Conservation (phyloP, 352 stramenopile genomes). For the Globisporangium okanoganense region DNA sequence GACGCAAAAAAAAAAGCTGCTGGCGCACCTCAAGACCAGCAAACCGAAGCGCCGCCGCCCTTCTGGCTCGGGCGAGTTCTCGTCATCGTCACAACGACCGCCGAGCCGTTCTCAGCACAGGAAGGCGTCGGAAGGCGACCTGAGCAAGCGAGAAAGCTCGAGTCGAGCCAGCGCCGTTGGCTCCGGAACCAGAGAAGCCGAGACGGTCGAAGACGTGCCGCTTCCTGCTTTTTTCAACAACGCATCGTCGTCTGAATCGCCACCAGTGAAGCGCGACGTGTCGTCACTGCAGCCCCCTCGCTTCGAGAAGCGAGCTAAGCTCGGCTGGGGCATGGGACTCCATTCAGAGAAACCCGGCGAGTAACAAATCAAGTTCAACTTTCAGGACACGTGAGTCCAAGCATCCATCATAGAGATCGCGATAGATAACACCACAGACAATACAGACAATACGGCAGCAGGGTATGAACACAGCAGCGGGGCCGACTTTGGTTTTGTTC, state of each 20-base stretch:
- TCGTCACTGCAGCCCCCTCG: neutral
- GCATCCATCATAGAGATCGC: slow-evolving; percentile 3
- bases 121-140: slow-evolving; percentile 18
- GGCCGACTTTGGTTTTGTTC: too few relatives aligned
- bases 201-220: slow-evolving; percentile 46
- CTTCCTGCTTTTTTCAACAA: slow-evolving; percentile 39
- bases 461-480: too few relatives aligned
- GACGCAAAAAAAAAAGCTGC: slow-evolving; percentile 54
- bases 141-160: neutral
- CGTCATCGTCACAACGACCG: slow-evolving; percentile 11
- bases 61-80: slow-evolving; percentile 10
- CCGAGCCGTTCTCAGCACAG: slow-evolving; percentile 23
- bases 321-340: slow-evolving; percentile 82
- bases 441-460: too few relatives aligned
- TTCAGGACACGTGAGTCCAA: too few relatives aligned
- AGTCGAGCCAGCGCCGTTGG: neutral
- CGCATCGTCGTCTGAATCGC: slow-evolving; percentile 20
- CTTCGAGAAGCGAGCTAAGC: slow-evolving; percentile 49
- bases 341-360: slow-evolving; percentile 15
- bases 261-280: neutral
- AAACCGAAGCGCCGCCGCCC: slow-evolving; percentile 27
- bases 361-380: neutral
- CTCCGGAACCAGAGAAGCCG: slow-evolving; percentile 15
- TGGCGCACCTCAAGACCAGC: slow-evolving; percentile 47
- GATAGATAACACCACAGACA: slow-evolving; percentile 7